A percentile compares a stretch with the other conserved stretches of the same genome.
phyloP scores from a whole-genome alignment of 2,329 filamentous ascomycete species.

The Fulvia fulva region DNA sequence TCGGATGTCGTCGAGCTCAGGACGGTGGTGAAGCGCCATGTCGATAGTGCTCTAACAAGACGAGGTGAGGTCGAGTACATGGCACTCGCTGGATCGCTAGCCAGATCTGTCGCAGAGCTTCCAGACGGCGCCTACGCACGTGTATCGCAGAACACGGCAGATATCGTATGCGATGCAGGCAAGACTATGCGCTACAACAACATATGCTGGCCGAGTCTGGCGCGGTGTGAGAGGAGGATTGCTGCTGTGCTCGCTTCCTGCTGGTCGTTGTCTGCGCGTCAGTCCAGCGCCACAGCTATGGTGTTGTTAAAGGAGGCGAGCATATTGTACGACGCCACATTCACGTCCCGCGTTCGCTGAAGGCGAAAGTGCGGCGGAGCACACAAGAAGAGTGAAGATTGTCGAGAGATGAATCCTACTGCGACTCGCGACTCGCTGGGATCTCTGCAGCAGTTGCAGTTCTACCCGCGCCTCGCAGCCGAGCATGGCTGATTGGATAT shows the following conservation, averaged over 20 bases:
- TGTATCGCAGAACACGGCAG: constrained; percentile 17
- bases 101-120: constrained; percentile 3
- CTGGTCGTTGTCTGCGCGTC: neutral
- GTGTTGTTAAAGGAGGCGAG: neutral
- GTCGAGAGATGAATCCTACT: too few species aligned
- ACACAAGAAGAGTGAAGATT: neutral
- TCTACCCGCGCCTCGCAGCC: too few species aligned
- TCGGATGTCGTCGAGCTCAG: constrained; percentile 29
- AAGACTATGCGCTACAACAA: neutral
- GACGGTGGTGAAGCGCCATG: constrained; percentile 30
- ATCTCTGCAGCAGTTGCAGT: too few species aligned
- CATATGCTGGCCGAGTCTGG: constrained; percentile 4
- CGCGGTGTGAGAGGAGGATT: neutral
- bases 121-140: constrained; percentile 11
- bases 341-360: neutral
- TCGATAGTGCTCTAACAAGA: constrained; percentile 2
- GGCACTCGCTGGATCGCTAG: neutral
- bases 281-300: neutral
- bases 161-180: neutral
- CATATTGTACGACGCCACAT: neutral
- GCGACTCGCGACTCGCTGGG: neutral
- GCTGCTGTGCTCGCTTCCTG: neutral
- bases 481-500: too few species aligned
- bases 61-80: constrained; percentile 8
- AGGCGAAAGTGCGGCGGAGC: constrained; percentile 1